Percentiles rank a stretch among this genome's conserved stretches.
Conservation (phyloP, 2,329 filamentous ascomycete species). For the Rutstroemia sp. region DNA sequence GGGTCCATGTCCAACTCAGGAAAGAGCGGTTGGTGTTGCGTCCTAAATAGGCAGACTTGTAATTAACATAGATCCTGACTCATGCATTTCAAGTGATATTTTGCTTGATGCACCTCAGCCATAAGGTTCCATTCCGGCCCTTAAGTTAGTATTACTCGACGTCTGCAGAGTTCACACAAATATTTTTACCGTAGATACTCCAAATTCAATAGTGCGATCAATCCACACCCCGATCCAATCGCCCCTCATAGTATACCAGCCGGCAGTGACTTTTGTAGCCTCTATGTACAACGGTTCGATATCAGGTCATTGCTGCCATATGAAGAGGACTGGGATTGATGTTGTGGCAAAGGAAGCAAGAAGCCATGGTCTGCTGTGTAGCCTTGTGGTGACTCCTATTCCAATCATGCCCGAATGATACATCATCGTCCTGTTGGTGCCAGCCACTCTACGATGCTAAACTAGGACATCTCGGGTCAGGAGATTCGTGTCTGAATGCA, state of each 20-base stretch:
- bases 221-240: background rate
- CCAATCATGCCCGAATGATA: background rate
- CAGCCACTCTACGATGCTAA: slow-evolving; percentile 1
- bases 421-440: background rate
- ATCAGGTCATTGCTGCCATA: background rate
- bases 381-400: slow-evolving; percentile 3
- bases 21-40: background rate
- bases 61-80: background rate
- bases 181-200: too few species aligned
- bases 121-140: background rate
- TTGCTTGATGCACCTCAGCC: background rate
- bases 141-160: background rate
- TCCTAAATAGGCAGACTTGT: background rate
- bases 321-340: background rate
- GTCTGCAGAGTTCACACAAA: background rate
- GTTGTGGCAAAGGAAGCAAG: background rate
- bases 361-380: background rate
- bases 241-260: background rate
- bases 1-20: slow-evolving; percentile 2
- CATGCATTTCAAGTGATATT: background rate
- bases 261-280: background rate
- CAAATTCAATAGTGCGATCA: background rate
- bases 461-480: background rate
- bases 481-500: background rate
- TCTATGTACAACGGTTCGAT: background rate